phyloP scores from a whole-genome alignment of 78 protist genomes.

The Cavenderia fasciculata region DNA sequence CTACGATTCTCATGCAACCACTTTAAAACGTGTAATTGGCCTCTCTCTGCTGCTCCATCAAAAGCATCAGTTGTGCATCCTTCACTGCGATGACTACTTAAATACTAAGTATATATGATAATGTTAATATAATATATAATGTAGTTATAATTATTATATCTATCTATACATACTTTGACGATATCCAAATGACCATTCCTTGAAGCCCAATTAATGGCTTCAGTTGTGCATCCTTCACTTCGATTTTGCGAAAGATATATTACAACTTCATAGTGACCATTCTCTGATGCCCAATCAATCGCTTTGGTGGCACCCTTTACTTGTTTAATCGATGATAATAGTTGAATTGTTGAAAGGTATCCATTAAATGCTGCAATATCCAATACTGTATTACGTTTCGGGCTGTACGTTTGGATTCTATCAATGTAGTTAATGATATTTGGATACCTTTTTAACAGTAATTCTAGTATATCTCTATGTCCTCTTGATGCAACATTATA shows the following conservation, averaged over 20 bases:
- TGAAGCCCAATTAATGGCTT: not conserved
- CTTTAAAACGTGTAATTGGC: not conserved
- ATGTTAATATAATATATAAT: not conserved
- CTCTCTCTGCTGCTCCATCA: not conserved
- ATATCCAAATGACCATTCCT: not conserved
- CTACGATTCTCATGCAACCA: not conserved
- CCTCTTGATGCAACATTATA: no score
- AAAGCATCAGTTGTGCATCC: not conserved
- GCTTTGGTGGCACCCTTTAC: not conserved
- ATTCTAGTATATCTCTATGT: no score
- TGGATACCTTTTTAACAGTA: no score
- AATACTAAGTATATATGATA: not conserved
- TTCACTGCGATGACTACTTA: not conserved
- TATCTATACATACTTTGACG: no score
- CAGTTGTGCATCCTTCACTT: not conserved
- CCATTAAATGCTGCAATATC: no score
- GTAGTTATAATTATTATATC: no score
- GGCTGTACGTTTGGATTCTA: no score
- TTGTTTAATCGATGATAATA: no score
- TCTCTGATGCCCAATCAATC: not conserved
- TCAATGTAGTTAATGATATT: no score
- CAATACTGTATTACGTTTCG: no score
- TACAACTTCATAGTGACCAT: not conserved
- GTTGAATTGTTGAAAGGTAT: no score
- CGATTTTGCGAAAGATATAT: not conserved